Percentiles rank a stretch among this genome's conserved stretches.
phyloP scores from a whole-genome alignment of 495 filamentous ascomycete species.

The Delitschia confertaspora region DNA sequence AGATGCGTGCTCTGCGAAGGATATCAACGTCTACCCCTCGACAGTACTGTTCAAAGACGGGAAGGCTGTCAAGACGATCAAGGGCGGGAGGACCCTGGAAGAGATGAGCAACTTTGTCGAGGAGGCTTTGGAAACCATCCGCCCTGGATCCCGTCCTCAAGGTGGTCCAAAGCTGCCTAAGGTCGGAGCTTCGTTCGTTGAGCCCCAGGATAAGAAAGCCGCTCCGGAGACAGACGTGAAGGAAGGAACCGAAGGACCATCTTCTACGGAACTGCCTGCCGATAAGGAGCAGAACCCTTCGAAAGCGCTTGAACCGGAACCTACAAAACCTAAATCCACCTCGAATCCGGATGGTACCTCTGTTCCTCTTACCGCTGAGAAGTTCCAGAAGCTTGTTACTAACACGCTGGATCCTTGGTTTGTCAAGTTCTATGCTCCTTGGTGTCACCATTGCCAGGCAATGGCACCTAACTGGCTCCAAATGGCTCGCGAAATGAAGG shows the following conservation, averaged over 20 bases:
- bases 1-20: conserved; percentile 59
- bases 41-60: conserved; percentile 81
- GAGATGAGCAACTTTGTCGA: conserved; percentile 63
- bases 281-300: conserved; percentile 33
- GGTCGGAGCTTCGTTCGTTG: conserved; percentile 46
- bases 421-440: conserved; percentile 96
- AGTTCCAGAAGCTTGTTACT: conserved; percentile 77
- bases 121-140: conserved; percentile 62
- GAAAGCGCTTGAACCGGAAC: conserved; percentile 33
- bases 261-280: conserved; percentile 40
- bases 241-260: conserved; percentile 43
- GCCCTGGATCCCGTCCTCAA: conserved; percentile 66
- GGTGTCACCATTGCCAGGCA: conserved; percentile 91
- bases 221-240: conserved; percentile 35
- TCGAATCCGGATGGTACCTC: conserved; percentile 60
- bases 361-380: conserved; percentile 67
- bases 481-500: conserved; percentile 82
- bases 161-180: conserved; percentile 54
- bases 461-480: conserved; percentile 84
- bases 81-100: conserved; percentile 53
- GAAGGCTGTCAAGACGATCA: conserved; percentile 49
- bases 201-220: conserved; percentile 38
- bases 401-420: conserved; percentile 91
- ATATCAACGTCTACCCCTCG: conserved; percentile 59
- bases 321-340: conserved; percentile 27